Evolutionary conservation across 345 rosid species (phyloP).

Genomic region (Salix purpurea): DNA sequence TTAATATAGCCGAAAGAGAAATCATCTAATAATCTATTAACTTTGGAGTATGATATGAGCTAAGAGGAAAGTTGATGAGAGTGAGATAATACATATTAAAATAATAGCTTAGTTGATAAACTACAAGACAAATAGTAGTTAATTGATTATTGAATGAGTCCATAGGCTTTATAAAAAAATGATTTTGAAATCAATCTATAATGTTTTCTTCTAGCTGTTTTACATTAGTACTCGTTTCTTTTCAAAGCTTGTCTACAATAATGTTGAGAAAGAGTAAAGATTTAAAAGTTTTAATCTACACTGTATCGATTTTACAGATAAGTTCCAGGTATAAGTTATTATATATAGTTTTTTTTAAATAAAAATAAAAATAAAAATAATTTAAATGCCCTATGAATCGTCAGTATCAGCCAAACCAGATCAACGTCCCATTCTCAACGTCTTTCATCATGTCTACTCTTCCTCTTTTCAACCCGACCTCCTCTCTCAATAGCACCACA

Average conservation of each 20-base stretch:
- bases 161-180: background rate
- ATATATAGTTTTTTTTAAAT: too few species aligned
- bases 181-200: background rate
- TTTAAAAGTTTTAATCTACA: too few species aligned
- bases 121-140: background rate
- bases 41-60: conserved; percentile 1
- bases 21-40: background rate
- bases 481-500: too few species aligned
- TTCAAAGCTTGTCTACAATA: background rate
- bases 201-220: background rate
- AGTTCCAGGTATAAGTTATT: too few species aligned
- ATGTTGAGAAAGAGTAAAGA: too few species aligned
- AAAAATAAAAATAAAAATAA: too few species aligned
- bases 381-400: too few species aligned
- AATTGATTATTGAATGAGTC: background rate
- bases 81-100: background rate
- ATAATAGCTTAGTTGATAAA: background rate
- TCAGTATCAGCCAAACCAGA: too few species aligned
- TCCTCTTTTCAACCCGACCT: too few species aligned
- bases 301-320: too few species aligned
- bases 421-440: too few species aligned
- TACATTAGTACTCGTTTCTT: background rate
- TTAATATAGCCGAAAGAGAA: conserved; percentile 5
- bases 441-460: too few species aligned
- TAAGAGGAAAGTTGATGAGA: background rate